Evolutionary conservation across 1,284 basidiomycete species (phyloP), one percentile per base, ranked within the genome.

Genomic region (Pseudozyma sp.): DNA sequence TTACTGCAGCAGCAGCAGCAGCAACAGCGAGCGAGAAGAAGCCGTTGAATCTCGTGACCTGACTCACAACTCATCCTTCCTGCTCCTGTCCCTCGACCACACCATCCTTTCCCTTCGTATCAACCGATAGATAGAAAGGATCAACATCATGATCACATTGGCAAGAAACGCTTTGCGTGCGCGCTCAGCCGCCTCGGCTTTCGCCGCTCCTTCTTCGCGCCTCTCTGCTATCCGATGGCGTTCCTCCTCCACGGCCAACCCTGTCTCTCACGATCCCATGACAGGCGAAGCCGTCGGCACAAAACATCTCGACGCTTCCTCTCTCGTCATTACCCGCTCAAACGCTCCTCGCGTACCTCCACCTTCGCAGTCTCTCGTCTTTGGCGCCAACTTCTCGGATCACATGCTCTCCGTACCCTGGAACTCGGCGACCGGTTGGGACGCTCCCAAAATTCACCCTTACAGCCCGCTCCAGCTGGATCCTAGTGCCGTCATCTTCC

Each of bases 381-480:
- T 89, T 67, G 89, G 89, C 9, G 85, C 86, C 60, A 88, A 87
- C 25, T 89, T 89, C 74, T 94, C 94, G 35, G 94, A 97, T 86
- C 95, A 97, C 86, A 97, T 97, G 95, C 87, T 97, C 51, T 89
- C 89, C 44, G 89, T 96, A 70, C 90, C 91, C 13, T 97, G 95
- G 95, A 88, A 88, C 60, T 86, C 87, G 19, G 81, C 87, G 10
- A 87, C 87, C 18, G 95, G 95, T 16, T 97, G 95, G 95, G 91
- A 90, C 25, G 86, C 88, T 3, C 95, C 95, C 12, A 87, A 90
- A 78, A 97, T 97, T 79, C 88, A 90, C 80, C 93, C 94, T 54
- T 97, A 94, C 84, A 90, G 89, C 1, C 90, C 92, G 13, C 86
- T 98, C 31, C 83, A 86, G 31, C 87, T 98, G 19, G 90, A 93